These are phyloP conservation scores for Oryza coarctata DNA, from an alignment of 176 grass and related monocot species.

Conservation along the genomic window DNA sequence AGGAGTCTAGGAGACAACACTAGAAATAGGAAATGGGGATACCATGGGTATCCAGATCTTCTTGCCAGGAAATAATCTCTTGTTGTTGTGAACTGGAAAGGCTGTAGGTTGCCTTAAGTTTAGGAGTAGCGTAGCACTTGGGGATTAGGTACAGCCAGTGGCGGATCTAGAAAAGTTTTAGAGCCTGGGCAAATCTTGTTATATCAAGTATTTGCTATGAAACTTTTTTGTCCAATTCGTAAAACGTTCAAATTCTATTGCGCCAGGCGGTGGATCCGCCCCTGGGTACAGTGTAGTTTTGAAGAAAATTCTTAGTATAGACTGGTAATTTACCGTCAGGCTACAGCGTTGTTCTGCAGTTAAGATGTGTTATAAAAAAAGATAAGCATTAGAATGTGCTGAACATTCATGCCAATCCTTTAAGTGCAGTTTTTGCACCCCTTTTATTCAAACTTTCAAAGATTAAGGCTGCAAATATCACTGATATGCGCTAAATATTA, in stretches of 20 bases:
- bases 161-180: too few species aligned
- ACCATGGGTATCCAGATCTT: neutral
- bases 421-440: neutral
- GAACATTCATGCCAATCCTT: neutral
- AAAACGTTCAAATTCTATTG: too few species aligned
- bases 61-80: neutral
- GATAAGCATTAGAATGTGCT: neutral
- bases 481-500: neutral
- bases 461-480: neutral
- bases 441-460: neutral
- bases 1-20: too few species aligned
- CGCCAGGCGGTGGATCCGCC: too few species aligned
- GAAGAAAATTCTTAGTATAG: neutral
- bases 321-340: too few species aligned
- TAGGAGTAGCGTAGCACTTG: neutral
- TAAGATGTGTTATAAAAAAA: conserved; percentile 7
- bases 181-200: too few species aligned
- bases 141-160: too few species aligned
- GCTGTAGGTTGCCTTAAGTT: neutral
- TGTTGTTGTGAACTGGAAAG: neutral
- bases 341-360: neutral
- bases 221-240: too few species aligned
- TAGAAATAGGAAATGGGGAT: neutral
- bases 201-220: too few species aligned
- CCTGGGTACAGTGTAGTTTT: neutral